Evolutionary conservation across 2,329 filamentous ascomycete genomes (phyloP).

Genomic region (Beauveria varroae): DNA sequence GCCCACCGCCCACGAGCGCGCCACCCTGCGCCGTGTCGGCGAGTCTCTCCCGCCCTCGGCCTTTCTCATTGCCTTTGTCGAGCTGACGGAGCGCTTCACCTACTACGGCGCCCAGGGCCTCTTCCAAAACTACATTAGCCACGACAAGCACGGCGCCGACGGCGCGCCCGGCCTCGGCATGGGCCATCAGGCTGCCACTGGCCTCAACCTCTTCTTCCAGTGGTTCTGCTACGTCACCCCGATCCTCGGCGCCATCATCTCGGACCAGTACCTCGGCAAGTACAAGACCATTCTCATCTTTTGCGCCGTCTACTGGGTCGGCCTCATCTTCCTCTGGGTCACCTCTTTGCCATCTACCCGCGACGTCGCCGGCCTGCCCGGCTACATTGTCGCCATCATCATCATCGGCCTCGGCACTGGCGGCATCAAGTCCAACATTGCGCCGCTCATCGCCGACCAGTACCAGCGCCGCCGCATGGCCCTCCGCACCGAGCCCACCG

Average conservation of each 20-base stretch:
- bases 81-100: conserved; percentile 50
- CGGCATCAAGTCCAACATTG: conserved; percentile 61
- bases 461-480: conserved; percentile 47
- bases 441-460: conserved; percentile 56
- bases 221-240: conserved; percentile 39
- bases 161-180: conserved; percentile 45
- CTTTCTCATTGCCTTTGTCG: conserved; percentile 49
- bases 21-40: conserved; percentile 42
- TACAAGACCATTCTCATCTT: conserved; percentile 56
- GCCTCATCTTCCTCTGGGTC: conserved; percentile 46
- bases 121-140: conserved; percentile 48
- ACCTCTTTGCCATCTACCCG: conserved; percentile 36
- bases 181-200: conserved; percentile 47
- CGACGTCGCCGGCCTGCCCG: conserved; percentile 36
- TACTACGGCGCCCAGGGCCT: conserved; percentile 48
- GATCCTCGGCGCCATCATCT: conserved; percentile 46
- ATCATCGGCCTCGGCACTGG: conserved; percentile 60
- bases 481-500: conserved; percentile 38
- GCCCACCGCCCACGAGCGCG: conserved; percentile 44
- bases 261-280: conserved; percentile 51
- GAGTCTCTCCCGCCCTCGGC: conserved; percentile 48
- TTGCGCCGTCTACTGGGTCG: conserved; percentile 49
- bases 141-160: conserved; percentile 25
- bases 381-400: conserved; percentile 48
- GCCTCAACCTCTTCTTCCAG: conserved; percentile 48